Conservation (phyloP, 1,284 basidiomycete genomes). For the Anthracocystis walkeri region DNA sequence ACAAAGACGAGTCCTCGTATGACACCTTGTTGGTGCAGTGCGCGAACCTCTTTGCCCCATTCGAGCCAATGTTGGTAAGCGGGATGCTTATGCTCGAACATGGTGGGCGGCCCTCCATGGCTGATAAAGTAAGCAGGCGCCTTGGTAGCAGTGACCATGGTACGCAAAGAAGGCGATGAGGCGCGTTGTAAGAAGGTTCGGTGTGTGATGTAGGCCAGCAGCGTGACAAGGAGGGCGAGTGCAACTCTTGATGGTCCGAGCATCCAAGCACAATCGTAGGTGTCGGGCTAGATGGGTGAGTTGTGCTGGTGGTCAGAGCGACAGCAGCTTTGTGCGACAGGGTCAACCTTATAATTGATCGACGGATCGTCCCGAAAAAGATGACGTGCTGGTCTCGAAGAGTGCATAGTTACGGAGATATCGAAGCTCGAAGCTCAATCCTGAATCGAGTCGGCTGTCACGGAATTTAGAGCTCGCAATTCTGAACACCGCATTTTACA, state of each 20-base stretch:
- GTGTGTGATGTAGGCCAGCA: constrained; percentile 18
- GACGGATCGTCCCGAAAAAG: background rate
- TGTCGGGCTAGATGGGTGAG: background rate
- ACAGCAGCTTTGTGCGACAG: background rate
- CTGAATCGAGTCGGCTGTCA: background rate
- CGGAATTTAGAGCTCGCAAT: constrained; percentile 12
- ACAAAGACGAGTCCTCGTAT: constrained; percentile 71
- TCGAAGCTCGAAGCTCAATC: background rate
- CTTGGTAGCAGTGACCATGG: constrained; percentile 16
- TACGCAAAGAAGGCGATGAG: background rate
- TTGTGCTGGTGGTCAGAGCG: background rate
- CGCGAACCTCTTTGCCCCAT: constrained; percentile 67
- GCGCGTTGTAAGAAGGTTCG: background rate
- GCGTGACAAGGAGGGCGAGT: constrained; percentile 12
- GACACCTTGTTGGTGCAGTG: constrained; percentile 41
- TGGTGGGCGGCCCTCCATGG: constrained; percentile 70
- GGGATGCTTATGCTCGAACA: constrained; percentile 69
- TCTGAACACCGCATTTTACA: too few relatives aligned
- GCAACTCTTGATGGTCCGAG: constrained; percentile 2
- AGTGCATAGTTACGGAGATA: constrained; percentile 5
- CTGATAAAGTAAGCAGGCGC: constrained; percentile 56
- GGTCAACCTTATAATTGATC: background rate
- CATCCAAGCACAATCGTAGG: constrained; percentile 12
- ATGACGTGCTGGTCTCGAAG: too few relatives aligned
- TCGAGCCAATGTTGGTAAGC: constrained; percentile 71